Evolutionary conservation across 73 alveolate species (phyloP).

Genomic region (Paramecium pentaurelia): DNA sequence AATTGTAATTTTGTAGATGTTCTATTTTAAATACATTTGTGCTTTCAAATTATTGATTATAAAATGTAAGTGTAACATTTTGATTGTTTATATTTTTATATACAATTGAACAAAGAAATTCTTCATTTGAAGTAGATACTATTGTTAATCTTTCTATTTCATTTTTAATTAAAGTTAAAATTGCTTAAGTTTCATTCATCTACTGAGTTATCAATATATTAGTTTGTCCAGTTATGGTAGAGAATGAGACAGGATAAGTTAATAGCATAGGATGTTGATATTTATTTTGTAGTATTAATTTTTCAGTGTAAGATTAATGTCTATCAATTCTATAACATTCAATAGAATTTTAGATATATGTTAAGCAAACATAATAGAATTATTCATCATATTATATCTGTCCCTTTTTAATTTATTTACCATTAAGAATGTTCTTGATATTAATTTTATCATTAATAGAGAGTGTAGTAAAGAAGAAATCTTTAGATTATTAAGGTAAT

Average conservation of each 20-base stretch:
- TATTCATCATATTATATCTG: constrained; percentile 1
- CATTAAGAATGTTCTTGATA: neutral
- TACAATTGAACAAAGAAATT: neutral
- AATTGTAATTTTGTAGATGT: neutral
- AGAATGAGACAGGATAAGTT: constrained; percentile 12
- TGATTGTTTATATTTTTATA: neutral
- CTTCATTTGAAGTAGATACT: neutral
- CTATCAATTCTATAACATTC: constrained; percentile 4
- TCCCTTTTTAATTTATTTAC: neutral
- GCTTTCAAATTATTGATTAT: neutral
- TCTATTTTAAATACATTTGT: neutral
- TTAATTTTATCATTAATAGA: constrained; percentile 23
- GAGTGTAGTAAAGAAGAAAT: neutral
- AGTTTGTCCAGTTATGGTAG: neutral
- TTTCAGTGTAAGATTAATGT: neutral
- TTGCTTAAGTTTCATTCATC: neutral
- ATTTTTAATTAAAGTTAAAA: neutral
- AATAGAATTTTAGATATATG: neutral
- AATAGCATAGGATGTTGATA: neutral
- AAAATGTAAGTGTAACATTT: neutral
- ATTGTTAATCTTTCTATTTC: neutral
- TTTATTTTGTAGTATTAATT: neutral
- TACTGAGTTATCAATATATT: neutral
- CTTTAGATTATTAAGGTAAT: neutral
- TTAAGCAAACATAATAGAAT: constrained; percentile 17